phyloP scores from a whole-genome alignment of 495 filamentous ascomycete genomes.

The Neurospora tetrasperma region DNA sequence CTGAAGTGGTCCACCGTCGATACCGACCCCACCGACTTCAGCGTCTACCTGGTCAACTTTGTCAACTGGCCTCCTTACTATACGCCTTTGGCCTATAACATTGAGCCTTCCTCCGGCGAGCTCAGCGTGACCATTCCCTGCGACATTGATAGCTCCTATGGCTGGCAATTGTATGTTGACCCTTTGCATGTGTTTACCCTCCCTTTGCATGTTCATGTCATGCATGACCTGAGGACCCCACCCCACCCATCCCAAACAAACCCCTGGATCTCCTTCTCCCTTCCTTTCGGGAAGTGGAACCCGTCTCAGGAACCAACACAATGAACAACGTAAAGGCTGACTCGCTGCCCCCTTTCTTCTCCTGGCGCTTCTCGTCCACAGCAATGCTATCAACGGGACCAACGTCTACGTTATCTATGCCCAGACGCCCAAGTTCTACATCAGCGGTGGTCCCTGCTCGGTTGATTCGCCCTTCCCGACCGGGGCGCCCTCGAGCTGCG shows the following conservation, averaged over 20 bases:
- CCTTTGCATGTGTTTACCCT: slow-evolving; percentile 3
- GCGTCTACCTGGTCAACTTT: slow-evolving; percentile 41
- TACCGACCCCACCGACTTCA: slow-evolving; percentile 34
- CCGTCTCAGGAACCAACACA: neutral
- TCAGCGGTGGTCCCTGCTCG: slow-evolving; percentile 16
- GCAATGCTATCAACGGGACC: slow-evolving; percentile 40
- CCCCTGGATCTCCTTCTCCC: neutral
- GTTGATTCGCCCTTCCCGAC: slow-evolving; percentile 5
- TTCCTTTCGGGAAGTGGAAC: neutral
- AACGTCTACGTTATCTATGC: slow-evolving; percentile 41
- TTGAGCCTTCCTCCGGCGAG: slow-evolving; percentile 23
- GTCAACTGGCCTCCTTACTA: slow-evolving; percentile 38
- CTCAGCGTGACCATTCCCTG: slow-evolving; percentile 32
- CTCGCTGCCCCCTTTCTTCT: neutral
- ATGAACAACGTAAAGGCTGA: neutral
- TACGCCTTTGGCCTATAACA: slow-evolving; percentile 26
- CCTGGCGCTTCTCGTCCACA: neutral
- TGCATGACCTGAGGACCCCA: neutral
- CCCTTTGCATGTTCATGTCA: neutral
- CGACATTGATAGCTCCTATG: slow-evolving; percentile 28
- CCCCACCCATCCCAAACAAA: neutral
- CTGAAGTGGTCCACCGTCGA: slow-evolving; percentile 36
- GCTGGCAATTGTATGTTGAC: slow-evolving; percentile 30
- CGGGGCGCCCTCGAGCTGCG: slow-evolving; percentile 10
- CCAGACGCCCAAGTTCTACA: slow-evolving; percentile 32